These are phyloP conservation scores for Dendrocalamus latiflorus DNA, from an alignment of 202 grass and related monocot genomes.

Conservation along the genomic window DNA sequence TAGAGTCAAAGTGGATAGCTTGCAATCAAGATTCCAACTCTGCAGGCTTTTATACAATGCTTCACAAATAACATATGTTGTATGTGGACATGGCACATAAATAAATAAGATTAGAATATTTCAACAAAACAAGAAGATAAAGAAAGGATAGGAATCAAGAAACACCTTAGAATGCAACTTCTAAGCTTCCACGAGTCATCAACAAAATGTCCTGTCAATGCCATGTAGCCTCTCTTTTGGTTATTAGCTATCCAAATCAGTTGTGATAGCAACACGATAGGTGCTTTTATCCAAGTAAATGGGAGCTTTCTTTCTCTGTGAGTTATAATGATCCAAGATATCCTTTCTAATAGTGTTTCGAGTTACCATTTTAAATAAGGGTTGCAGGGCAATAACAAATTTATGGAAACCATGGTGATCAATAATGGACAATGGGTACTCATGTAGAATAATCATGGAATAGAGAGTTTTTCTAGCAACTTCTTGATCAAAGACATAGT, in stretches of 20 bases:
- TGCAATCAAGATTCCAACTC: too few species aligned
- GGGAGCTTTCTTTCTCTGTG: neutral
- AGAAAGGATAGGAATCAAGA: neutral
- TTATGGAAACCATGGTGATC: neutral
- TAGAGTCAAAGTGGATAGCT: too few species aligned
- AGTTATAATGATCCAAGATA: neutral
- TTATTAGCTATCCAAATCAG: neutral
- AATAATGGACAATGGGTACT: neutral
- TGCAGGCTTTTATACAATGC: too few species aligned
- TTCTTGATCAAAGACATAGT: neutral
- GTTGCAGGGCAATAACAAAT: neutral
- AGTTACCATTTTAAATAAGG: neutral
- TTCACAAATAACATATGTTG: too few species aligned
- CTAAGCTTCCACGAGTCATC: neutral
- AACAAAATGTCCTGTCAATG: neutral
- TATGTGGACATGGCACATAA: too few species aligned
- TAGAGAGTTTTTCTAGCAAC: neutral
- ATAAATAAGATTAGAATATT: too few species aligned
- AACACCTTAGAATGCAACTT: neutral
- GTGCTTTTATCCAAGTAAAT: too few species aligned
- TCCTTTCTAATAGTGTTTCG: neutral
- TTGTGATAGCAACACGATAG: neutral
- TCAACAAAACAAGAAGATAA: too few species aligned
- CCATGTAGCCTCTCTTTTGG: neutral
- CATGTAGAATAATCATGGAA: neutral